These are phyloP conservation scores for Magnaporthiopsis incrustans DNA, from an alignment of 2,329 filamentous ascomycete species.

Conservation along the genomic window DNA sequence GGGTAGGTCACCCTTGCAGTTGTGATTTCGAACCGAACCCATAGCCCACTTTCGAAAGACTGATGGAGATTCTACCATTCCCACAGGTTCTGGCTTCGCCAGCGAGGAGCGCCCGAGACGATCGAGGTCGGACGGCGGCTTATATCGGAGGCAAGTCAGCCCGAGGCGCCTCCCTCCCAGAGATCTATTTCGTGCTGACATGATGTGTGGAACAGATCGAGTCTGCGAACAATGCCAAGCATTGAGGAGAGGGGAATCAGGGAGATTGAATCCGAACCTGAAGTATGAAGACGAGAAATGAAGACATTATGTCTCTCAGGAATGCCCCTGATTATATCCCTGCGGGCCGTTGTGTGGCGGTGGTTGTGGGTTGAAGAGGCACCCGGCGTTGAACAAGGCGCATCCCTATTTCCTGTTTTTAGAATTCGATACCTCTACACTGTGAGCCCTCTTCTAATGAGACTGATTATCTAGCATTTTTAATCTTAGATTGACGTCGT, in stretches of 20 bases:
- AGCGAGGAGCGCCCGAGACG: slow-evolving; percentile 48
- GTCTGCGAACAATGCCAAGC: neutral
- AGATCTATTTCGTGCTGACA: neutral
- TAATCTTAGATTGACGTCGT: neutral
- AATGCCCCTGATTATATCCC: too few relatives aligned
- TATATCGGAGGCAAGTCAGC: slow-evolving; percentile 37
- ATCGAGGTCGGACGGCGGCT: slow-evolving; percentile 47
- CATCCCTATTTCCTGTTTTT: neutral
- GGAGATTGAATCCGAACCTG: neutral
- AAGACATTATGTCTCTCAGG: too few relatives aligned
- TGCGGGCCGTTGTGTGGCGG: neutral
- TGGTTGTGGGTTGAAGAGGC: neutral
- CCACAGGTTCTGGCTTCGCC: slow-evolving; percentile 53
- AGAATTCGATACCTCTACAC: neutral
- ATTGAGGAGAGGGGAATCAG: neutral
- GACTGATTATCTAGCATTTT: neutral
- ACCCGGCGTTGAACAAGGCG: neutral
- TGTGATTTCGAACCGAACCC: too few relatives aligned
- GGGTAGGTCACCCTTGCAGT: slow-evolving; percentile 27
- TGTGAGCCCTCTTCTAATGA: neutral
- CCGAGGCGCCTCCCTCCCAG: too few relatives aligned
- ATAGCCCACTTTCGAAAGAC: too few relatives aligned
- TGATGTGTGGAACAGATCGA: neutral
- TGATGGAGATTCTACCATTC: neutral
- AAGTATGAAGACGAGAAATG: neutral